Evolutionary conservation across 345 rosid genomes (phyloP), one percentile per base, ranked within the genome.

Genomic region (Theobroma cacao): DNA sequence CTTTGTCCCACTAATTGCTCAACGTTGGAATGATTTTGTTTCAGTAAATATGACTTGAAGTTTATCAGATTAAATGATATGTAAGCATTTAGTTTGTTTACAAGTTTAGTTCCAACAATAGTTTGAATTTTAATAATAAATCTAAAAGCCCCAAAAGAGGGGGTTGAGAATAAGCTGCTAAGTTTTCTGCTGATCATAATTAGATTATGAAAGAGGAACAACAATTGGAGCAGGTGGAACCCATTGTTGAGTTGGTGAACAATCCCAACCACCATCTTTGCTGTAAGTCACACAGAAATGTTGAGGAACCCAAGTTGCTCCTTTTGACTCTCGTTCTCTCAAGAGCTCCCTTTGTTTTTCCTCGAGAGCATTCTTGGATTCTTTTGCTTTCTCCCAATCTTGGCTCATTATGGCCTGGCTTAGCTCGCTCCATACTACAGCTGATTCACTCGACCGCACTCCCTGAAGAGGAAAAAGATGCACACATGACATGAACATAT

Each of bases 301-400:
- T 75, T 88, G 88, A 11, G 99, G 92, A 76, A 75, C 82, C 99
- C 96, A 93, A 48, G 77, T 84, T 67, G 86, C 80, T 11, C 88
- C 90, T 31, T 33, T 72, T 18, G 91, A 80, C 20, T 79, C 77
- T 80, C 93, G 90, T 47, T 85, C 85, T 74, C 76, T 89, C 67
- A 33, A 45, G 2, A 75, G 62, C 80, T 80, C 82, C 61, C 99
- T 89, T 47, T 93, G 99, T 61, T 82, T 86, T 69, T 87, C 90
- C 80, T 95, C 98, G 7, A 95, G 78, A 0, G 36, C 72, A 33
- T 78, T 88, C 93, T 95, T 95, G 1, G 88, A 91, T 81, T 89
- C 89, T 43, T 80, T 85, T 31, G 97, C 97, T 84, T 86, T 90
- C 76, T 84, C 90, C 98, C 98, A 95, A 1, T 93, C 91, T 30